Percentiles rank a stretch among this genome's conserved stretches.
Conservation (phyloP, 768 basidiomycete species). For the Mycena maculata region DNA sequence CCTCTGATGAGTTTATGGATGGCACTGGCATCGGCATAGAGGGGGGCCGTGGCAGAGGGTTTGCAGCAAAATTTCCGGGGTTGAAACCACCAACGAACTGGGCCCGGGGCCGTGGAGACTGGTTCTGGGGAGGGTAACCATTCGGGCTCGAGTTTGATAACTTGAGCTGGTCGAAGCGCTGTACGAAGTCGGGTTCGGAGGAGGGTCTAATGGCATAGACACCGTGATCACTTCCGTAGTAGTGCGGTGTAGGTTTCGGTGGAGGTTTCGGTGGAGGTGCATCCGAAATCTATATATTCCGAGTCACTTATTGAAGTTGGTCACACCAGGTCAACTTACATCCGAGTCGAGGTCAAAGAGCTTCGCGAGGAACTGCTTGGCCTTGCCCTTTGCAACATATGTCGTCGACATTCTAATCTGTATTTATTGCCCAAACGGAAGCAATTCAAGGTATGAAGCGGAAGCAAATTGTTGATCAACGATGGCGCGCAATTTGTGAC, state of each 20-base stretch:
- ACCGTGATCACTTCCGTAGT: slow-evolving; percentile 25
- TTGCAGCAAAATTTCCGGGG: slow-evolving; percentile 23
- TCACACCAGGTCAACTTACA: slow-evolving; percentile 23
- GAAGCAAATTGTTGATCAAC: slow-evolving; percentile 18
- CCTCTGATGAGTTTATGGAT: not conserved
- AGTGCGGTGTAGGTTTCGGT: slow-evolving; percentile 28
- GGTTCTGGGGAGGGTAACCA: not conserved
- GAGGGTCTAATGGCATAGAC: slow-evolving; percentile 24
- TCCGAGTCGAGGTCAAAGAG: slow-evolving; percentile 30
- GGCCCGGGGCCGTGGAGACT: slow-evolving; percentile 11
- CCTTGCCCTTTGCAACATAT: slow-evolving; percentile 29
- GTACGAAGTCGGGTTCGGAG: slow-evolving; percentile 17
- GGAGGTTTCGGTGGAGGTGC: slow-evolving; percentile 25
- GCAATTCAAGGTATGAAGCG: slow-evolving; percentile 7
- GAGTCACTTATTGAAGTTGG: slow-evolving; percentile 21
- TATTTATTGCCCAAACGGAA: not conserved
- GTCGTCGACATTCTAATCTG: slow-evolving; percentile 12
- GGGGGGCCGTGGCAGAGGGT: slow-evolving; percentile 33
- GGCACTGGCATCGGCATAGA: slow-evolving; percentile 37
- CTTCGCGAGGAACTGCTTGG: slow-evolving; percentile 31
- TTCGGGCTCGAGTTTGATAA: slow-evolving; percentile 15
- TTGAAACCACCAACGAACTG: slow-evolving; percentile 34
- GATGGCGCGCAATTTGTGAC: not conserved
- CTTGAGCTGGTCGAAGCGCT: slow-evolving; percentile 26
- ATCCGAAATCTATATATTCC: slow-evolving; percentile 16